Evolutionary conservation across 2,329 filamentous ascomycete species (phyloP), one percentile per base, ranked within the genome.

Genomic region (Madurella fahalii): DNA sequence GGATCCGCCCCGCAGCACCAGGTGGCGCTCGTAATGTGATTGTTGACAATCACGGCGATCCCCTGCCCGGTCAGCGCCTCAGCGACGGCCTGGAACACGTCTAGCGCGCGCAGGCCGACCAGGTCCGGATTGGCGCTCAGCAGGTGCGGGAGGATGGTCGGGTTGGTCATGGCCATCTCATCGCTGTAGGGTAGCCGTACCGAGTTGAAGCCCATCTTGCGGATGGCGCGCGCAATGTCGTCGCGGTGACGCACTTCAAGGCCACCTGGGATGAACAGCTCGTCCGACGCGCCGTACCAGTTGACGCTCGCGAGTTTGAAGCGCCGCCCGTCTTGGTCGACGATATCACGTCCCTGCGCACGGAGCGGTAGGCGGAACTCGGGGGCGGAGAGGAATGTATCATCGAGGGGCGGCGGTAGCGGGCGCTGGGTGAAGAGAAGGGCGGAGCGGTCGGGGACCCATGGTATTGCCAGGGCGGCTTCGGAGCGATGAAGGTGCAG

Each of bases 281-380:
- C 79, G 63, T 88, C 85, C 64, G 82, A 86, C 2, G 80, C 84
- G 34, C 85, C 85, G 65, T 88, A 88, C 85, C 85, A 88, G 70
- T 88, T 88, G 64, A 87, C 74, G 17, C 81, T 84, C 16, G 80
- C 71, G 8, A 89, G 74, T 71, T 84, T 85, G 69, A 84, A 82
- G 31, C 82, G 77, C 31, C 76, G 73, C 40, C 78, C 80, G 1
- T 71, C 64, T 9, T 74, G 69, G 69, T 87, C 84, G 50, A 87
- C 75, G 30, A 88, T 76, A 59, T 85, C 66, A 42, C 84, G 77
- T 5, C 85, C 84, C 30, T 70, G 68, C 1, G 85, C 83, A 48
- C 75, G 77, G 41, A 88, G 71, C 15, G 84, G 84, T 42, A 86
- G 74, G 44, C 69, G 65, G 67, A 80, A 85, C 25, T 71, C 70